These are phyloP conservation scores for Cryphonectria japonica DNA, from an alignment of 2,329 filamentous ascomycete genomes.

Conservation along the genomic window DNA sequence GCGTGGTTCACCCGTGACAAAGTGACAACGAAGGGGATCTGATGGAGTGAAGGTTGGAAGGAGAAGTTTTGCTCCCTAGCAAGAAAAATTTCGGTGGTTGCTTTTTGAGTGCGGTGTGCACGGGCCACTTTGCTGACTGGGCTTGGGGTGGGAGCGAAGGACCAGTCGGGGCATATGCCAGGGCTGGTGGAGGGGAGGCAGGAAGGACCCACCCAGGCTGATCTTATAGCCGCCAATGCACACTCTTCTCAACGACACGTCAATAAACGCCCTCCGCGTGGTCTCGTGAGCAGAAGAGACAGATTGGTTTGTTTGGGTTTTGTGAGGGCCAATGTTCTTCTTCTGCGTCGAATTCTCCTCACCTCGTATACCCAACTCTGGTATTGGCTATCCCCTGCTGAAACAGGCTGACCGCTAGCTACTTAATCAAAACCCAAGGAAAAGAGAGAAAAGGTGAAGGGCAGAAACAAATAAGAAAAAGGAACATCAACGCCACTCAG, in stretches of 20 bases:
- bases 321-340: background rate
- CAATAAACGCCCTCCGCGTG: background rate
- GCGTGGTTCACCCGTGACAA: too few relatives aligned
- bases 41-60: background rate
- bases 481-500: background rate
- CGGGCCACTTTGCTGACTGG: constrained; percentile 16
- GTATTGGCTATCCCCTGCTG: background rate
- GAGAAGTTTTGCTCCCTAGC: background rate
- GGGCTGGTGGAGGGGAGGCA: background rate
- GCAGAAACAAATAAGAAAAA: background rate
- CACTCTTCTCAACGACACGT: background rate
- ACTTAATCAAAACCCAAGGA: background rate
- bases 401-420: background rate
- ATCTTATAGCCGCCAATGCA: background rate
- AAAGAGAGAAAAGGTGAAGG: background rate
- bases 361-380: background rate
- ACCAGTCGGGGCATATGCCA: background rate
- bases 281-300: background rate
- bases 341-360: background rate
- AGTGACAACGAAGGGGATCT: background rate
- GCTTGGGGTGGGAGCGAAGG: background rate
- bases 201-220: constrained; percentile 1
- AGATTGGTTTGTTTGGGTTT: background rate
- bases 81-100: constrained; percentile 16
- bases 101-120: constrained; percentile 22